These are phyloP conservation scores for Asterella californica DNA, from an alignment of 225 moss, liverwort and hornwort species.

Conservation along the genomic window DNA sequence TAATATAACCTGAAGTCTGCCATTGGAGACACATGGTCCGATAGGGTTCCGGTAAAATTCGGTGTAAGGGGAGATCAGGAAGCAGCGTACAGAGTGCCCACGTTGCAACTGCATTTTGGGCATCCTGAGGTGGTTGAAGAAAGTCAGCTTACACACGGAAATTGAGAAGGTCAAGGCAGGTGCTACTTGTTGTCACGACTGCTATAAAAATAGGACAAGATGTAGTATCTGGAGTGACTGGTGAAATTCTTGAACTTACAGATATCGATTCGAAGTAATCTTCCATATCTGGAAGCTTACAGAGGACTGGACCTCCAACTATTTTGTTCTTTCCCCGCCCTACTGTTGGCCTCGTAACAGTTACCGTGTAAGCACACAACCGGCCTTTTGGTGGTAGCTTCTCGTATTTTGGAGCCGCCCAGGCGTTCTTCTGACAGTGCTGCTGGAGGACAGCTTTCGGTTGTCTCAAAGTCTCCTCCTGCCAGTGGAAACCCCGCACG, in stretches of 20 bases:
- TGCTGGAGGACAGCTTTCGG: conserved; percentile 98
- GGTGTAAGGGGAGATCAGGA: conserved; percentile 84
- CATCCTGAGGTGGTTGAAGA: conserved; percentile 52
- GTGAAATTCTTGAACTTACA: conserved; percentile 35
- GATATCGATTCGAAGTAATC: conserved; percentile 80
- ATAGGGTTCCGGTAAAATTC: conserved; percentile 84
- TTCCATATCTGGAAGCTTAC: conserved; percentile 77
- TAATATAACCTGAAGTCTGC: conserved; percentile 77
- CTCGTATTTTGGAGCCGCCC: conserved; percentile 94
- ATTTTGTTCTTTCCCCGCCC: conserved; percentile 94
- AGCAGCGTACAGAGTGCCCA: conserved; percentile 80
- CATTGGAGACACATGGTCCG: conserved; percentile 84
- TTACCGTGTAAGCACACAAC: conserved; percentile 81
- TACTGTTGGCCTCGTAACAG: conserved; percentile 75
- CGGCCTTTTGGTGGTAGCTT: conserved; percentile 63
- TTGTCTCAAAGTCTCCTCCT: conserved; percentile 77
- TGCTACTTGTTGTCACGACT: neutral
- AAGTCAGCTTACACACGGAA: neutral
- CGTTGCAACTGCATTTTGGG: conserved; percentile 93
- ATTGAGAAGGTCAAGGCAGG: too few relatives aligned
- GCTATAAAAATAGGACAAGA: neutral
- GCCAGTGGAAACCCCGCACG: conserved; percentile 1
- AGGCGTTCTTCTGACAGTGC: conserved; percentile 95
- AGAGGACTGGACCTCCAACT: conserved; percentile 77
- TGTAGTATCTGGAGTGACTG: neutral